Conservation (phyloP, 805 yeast genomes). For the Candida parachauliodes region DNA sequence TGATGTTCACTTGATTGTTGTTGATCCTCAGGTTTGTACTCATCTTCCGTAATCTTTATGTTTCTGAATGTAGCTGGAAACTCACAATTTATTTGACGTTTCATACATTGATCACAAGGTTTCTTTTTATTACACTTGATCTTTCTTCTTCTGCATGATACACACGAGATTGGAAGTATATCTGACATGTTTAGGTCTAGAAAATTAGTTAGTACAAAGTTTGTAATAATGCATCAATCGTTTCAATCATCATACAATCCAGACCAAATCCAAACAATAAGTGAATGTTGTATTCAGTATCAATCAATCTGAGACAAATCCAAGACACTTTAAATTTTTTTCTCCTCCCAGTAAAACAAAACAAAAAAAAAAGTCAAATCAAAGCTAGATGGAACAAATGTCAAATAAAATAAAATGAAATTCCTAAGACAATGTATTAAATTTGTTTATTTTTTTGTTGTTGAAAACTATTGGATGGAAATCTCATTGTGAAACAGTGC, state of each 20-base stretch:
- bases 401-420: neutral
- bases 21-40: conserved; percentile 6
- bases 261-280: no score
- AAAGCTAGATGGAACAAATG: no score
- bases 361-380: no score
- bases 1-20: neutral
- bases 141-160: conserved; percentile 34
- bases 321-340: no score
- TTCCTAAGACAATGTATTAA: neutral
- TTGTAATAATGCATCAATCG: no score
- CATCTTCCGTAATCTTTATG: conserved; percentile 27
- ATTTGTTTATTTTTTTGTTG: neutral
- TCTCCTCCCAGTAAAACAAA: no score
- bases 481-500: no score
- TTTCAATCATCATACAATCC: no score
- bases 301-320: no score
- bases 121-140: conserved; percentile 30
- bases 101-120: conserved; percentile 42
- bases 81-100: conserved; percentile 36
- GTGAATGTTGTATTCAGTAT: no score
- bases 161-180: conserved; percentile 31
- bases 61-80: conserved; percentile 48
- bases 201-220: neutral
- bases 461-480: no score
- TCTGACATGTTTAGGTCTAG: conserved; percentile 3